Evolutionary conservation across 306 rosid genomes (phyloP).

Genomic region (Lablab purpureus): DNA sequence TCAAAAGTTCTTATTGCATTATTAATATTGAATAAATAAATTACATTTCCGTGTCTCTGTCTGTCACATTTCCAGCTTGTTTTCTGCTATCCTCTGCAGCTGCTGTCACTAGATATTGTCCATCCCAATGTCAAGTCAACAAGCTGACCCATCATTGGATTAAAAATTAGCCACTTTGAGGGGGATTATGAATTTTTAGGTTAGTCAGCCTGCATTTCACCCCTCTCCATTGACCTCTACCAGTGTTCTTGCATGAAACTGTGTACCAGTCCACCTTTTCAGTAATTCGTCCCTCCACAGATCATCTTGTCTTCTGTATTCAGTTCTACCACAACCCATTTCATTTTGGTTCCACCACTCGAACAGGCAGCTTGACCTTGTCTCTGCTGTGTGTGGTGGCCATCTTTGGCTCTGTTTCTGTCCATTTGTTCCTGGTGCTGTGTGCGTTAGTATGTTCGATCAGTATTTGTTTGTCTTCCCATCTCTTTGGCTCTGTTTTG

Average conservation of each 20-base stretch:
- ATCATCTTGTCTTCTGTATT: background rate
- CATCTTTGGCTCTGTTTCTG: slow-evolving; percentile 1
- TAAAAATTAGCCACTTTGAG: background rate
- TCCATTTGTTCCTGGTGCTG: background rate
- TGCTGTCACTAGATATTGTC: slow-evolving; percentile 10
- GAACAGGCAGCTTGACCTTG: background rate
- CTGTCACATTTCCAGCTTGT: background rate
- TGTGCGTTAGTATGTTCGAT: background rate
- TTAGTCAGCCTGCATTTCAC: background rate
- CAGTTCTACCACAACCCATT: background rate
- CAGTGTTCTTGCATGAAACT: background rate
- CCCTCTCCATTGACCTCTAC: background rate
- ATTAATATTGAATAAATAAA: slow-evolving; percentile 5
- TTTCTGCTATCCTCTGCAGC: background rate
- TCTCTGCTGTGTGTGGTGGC: slow-evolving; percentile 1
- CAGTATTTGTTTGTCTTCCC: background rate
- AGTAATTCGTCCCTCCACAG: background rate
- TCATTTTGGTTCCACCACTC: background rate
- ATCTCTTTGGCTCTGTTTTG: slow-evolving; percentile 2
- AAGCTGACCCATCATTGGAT: background rate
- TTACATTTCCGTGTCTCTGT: background rate
- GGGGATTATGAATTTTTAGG: background rate
- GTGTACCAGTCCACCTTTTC: background rate
- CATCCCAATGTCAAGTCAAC: background rate
- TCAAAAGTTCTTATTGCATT: slow-evolving; percentile 28